Conservation (phyloP, 306 rosid species). For the Lotus japonicus region DNA sequence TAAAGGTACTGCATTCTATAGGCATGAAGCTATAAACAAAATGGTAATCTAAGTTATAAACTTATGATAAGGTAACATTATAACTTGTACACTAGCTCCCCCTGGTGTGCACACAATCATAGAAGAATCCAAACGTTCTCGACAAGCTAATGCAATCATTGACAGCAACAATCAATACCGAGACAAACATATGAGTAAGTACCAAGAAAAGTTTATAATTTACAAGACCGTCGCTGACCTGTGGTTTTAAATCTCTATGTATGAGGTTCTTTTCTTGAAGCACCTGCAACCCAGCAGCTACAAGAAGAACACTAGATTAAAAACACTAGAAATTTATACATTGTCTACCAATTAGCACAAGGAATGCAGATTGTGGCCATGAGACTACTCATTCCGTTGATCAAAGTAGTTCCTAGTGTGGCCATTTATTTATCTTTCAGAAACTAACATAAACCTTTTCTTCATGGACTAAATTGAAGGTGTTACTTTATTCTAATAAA, state of each 20-base stretch:
- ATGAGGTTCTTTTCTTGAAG: slow-evolving; percentile 91
- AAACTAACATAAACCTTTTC: not conserved
- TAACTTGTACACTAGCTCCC: not conserved
- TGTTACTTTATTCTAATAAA: not conserved
- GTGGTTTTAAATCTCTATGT: slow-evolving; percentile 96
- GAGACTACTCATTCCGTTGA: not conserved
- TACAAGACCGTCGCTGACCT: slow-evolving; percentile 43
- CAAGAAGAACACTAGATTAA: slow-evolving; percentile 28
- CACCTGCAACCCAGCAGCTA: slow-evolving; percentile 79
- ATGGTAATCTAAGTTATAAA: not conserved
- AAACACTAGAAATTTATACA: slow-evolving; percentile 1
- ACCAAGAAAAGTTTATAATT: not conserved
- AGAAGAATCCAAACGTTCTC: not conserved
- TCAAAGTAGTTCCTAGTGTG: not conserved
- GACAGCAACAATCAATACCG: not conserved
- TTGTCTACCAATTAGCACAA: not conserved
- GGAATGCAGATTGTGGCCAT: not conserved
- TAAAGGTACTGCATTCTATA: not conserved
- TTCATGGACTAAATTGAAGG: not conserved
- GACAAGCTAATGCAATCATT: not conserved
- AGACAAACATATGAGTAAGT: not conserved
- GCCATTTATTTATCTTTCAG: not conserved
- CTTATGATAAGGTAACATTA: not conserved
- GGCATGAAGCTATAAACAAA: not conserved
- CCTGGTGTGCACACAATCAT: not conserved